phyloP scores from a whole-genome alignment of 768 basidiomycete species.

The Kwoniella mangroviensis region DNA sequence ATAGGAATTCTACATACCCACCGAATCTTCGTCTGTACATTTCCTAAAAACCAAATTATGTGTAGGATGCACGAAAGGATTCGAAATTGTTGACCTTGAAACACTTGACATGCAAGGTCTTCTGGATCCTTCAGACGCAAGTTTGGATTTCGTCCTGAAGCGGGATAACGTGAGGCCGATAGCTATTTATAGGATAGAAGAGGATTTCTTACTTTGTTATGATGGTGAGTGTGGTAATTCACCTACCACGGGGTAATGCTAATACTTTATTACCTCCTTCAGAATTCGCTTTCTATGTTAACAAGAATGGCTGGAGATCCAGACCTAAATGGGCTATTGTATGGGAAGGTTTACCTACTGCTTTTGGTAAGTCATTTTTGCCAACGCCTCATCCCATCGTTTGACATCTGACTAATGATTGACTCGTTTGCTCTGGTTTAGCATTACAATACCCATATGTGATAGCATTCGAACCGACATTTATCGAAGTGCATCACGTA shows the following conservation, averaged over 20 bases:
- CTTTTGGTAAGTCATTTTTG: slow-evolving; percentile 75
- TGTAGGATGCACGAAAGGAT: slow-evolving; percentile 94
- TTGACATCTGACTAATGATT: not conserved
- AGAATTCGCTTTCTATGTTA: slow-evolving; percentile 99
- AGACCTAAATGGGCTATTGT: slow-evolving; percentile 90
- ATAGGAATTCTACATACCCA: slow-evolving; percentile 98
- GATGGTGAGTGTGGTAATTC: slow-evolving; percentile 69
- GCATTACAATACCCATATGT: slow-evolving; percentile 96
- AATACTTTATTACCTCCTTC: not conserved
- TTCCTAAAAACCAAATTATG: slow-evolving; percentile 97
- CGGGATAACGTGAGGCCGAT: slow-evolving; percentile 86
- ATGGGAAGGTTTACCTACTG: slow-evolving; percentile 94
- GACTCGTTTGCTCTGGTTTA: slow-evolving; percentile 53
- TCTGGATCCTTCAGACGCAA: slow-evolving; percentile 87
- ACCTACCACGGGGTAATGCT: not conserved
- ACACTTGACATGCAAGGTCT: slow-evolving; percentile 95
- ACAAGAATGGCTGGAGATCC: slow-evolving; percentile 91
- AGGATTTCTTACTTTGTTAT: slow-evolving; percentile 95
- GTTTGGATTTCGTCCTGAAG: slow-evolving; percentile 90
- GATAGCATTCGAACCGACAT: slow-evolving; percentile 92
- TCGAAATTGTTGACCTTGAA: slow-evolving; percentile 97
- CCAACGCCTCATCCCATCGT: not conserved
- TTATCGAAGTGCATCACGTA: slow-evolving; percentile 95
- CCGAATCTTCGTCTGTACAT: slow-evolving; percentile 94
- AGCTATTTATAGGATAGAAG: slow-evolving; percentile 95